Percentiles rank a stretch among this genome's conserved stretches.
phyloP scores from a whole-genome alignment of 2,329 filamentous ascomycete genomes.

The Cladophialophora yegresii region DNA sequence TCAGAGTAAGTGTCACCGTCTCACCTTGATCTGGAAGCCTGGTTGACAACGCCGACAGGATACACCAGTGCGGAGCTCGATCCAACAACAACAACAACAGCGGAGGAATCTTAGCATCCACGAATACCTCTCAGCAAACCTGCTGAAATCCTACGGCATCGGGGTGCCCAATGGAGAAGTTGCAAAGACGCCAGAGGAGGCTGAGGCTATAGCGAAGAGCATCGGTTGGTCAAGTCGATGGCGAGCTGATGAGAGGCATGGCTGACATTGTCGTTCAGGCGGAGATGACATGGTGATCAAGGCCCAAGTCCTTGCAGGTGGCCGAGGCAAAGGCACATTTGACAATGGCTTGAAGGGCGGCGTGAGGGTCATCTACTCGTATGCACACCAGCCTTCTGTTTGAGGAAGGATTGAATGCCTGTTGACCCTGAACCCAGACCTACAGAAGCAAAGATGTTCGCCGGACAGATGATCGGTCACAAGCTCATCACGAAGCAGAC shows the following conservation, averaged over 20 bases:
- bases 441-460: conserved; percentile 93
- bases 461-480: conserved; percentile 99
- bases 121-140: conserved; percentile 94
- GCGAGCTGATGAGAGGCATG: background rate
- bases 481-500: conserved; percentile 99
- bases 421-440: conserved; percentile 54
- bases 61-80: conserved; percentile 54
- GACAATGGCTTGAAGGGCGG: conserved; percentile 99
- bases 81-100: conserved; percentile 78
- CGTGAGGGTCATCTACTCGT: conserved; percentile 97
- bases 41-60: conserved; percentile 49
- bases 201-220: conserved; percentile 84
- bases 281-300: conserved; percentile 99
- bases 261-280: conserved; percentile 46
- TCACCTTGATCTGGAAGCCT: background rate
- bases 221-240: conserved; percentile 62
- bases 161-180: conserved; percentile 88
- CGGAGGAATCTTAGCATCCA: conserved; percentile 90
- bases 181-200: conserved; percentile 79
- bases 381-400: conserved; percentile 40
- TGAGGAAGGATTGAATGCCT: background rate
- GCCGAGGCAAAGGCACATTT: conserved; percentile 95
- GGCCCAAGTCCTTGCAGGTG: conserved; percentile 96
- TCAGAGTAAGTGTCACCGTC: conserved; percentile 24
- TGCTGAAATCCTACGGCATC: conserved; percentile 91